Conservation (phyloP, 306 rosid species). For the Vigna nakashimae region DNA sequence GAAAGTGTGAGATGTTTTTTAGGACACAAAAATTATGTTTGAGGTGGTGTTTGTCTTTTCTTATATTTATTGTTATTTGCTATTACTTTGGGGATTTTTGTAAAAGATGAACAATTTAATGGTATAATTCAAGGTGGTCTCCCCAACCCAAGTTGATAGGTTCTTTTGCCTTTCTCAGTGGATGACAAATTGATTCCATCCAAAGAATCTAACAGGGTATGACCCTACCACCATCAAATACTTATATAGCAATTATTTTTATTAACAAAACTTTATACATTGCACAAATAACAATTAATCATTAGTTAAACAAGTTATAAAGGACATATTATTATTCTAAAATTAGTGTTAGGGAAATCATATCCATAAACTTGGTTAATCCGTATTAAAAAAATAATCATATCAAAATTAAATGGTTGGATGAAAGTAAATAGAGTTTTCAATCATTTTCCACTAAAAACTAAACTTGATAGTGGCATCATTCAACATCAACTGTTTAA, state of each 20-base stretch:
- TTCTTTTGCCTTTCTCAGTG: constrained; percentile 10
- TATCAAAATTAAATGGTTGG: too few species aligned
- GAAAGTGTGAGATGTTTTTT: not conserved
- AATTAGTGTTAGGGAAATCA: not conserved
- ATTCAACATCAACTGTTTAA: too few species aligned
- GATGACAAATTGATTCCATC: constrained; percentile 42
- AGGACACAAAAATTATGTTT: not conserved
- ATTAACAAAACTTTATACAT: not conserved
- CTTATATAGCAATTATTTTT: not conserved
- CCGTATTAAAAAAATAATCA: too few species aligned
- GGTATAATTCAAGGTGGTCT: constrained; percentile 2
- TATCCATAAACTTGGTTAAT: too few species aligned
- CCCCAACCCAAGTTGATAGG: not conserved
- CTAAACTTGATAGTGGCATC: too few species aligned
- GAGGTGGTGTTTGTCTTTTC: not conserved
- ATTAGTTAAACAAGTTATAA: not conserved
- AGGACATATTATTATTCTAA: not conserved
- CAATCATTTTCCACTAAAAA: too few species aligned
- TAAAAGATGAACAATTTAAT: not conserved
- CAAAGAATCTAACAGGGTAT: constrained; percentile 46
- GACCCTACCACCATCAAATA: constrained; percentile 29
- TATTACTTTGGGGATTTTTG: constrained; percentile 26
- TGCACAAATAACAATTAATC: not conserved
- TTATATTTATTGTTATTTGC: not conserved
- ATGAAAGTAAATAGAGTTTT: too few species aligned